Evolutionary conservation across 23 red algal genomes (phyloP).

Genomic region (Chondrus crispus): DNA sequence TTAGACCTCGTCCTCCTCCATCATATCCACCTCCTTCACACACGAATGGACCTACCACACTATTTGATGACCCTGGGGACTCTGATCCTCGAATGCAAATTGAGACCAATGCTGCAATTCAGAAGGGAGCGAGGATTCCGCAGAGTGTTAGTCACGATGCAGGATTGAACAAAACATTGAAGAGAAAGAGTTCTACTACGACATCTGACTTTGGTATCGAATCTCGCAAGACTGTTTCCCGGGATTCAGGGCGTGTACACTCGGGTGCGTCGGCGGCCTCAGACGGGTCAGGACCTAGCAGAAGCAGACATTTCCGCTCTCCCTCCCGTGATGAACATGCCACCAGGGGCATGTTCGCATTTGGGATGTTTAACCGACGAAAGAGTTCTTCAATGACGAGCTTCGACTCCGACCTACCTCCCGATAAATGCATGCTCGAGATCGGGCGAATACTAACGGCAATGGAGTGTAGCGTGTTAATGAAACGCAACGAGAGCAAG

Average conservation of each 20-base stretch:
- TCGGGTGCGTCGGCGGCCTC: neutral
- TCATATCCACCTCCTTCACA: neutral
- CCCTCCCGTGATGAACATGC: constrained; percentile 63
- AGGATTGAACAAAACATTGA: neutral
- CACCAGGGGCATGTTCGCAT: constrained; percentile 37
- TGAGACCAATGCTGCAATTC: constrained; percentile 31
- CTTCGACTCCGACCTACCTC: constrained; percentile 59
- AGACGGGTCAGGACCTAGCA: neutral
- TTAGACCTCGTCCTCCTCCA: constrained; percentile 14
- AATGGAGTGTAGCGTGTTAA: constrained; percentile 62
- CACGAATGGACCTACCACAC: neutral
- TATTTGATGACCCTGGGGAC: neutral
- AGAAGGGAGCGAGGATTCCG: constrained; percentile 16
- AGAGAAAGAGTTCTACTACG: constrained; percentile 49
- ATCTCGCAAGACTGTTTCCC: constrained; percentile 14
- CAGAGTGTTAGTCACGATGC: constrained; percentile 18
- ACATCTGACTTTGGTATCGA: constrained; percentile 28
- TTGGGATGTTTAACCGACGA: constrained; percentile 55
- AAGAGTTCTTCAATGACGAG: constrained; percentile 43
- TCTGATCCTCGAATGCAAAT: neutral
- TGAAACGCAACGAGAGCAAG: constrained; percentile 65
- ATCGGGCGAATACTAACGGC: constrained; percentile 52
- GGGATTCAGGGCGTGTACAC: constrained; percentile 12
- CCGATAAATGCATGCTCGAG: constrained; percentile 49
- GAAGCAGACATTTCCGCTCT: neutral